Percentiles rank a stretch among this genome's conserved stretches.
Conservation (phyloP, 495 filamentous ascomycete species). For the Neurospora discreta region DNA sequence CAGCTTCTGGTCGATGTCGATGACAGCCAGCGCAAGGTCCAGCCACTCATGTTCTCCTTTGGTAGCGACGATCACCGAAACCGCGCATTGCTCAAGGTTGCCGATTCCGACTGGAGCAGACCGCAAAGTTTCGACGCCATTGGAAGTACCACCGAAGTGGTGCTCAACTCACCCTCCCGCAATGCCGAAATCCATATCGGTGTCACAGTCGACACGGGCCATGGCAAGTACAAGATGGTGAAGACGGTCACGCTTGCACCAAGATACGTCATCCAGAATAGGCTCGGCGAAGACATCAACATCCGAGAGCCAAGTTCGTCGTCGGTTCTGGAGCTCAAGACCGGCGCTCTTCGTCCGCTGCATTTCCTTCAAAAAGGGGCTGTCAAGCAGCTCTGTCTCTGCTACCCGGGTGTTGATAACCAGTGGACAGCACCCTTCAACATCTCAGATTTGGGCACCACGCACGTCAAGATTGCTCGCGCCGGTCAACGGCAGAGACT, state of each 20-base stretch:
- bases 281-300: constrained; percentile 73
- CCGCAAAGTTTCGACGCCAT: constrained; percentile 98
- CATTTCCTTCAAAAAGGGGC: constrained; percentile 71
- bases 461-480: constrained; percentile 88
- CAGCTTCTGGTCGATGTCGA: constrained; percentile 41
- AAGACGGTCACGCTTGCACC: constrained; percentile 92
- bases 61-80: constrained; percentile 77
- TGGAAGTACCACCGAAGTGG: constrained; percentile 76
- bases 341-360: constrained; percentile 66
- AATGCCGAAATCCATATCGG: constrained; percentile 82
- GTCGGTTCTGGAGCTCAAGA: constrained; percentile 62
- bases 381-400: constrained; percentile 81
- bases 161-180: constrained; percentile 58
- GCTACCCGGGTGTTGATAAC: constrained; percentile 91
- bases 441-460: constrained; percentile 83
- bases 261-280: constrained; percentile 90
- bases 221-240: constrained; percentile 94
- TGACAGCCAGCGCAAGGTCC: constrained; percentile 46
- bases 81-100: constrained; percentile 73
- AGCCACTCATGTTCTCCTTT: constrained; percentile 95
- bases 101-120: constrained; percentile 87
- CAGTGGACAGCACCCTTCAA: constrained; percentile 98
- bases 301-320: constrained; percentile 84
- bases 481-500: constrained; percentile 79
- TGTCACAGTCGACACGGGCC: constrained; percentile 75